phyloP scores from a whole-genome alignment of 1,284 basidiomycete genomes.

The Sanguinoderma infundibulare region DNA sequence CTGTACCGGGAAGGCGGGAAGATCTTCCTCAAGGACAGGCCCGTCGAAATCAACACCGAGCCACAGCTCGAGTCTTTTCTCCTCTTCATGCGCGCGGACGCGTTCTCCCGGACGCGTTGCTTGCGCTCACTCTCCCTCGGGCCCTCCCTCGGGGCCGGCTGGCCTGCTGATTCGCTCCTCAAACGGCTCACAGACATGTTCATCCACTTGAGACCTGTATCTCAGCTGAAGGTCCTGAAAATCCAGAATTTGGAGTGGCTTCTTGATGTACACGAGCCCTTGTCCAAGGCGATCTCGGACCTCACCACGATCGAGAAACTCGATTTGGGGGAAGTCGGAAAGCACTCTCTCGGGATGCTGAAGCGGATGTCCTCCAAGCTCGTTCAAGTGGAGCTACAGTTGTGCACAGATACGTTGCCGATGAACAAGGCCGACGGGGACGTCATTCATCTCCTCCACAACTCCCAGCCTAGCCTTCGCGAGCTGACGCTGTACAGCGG shows the following conservation, averaged over 20 bases:
- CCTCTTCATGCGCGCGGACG: neutral
- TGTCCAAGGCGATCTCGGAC: neutral
- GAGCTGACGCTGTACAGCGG: neutral
- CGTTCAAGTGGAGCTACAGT: neutral
- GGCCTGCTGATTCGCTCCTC: neutral
- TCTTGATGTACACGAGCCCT: neutral
- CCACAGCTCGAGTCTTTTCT: neutral
- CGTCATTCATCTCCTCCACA: neutral
- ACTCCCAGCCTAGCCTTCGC: neutral
- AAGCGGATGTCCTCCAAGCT: neutral
- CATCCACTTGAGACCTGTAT: neutral
- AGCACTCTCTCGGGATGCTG: neutral
- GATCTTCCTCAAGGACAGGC: neutral
- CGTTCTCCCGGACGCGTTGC: neutral
- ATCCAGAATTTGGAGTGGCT: neutral
- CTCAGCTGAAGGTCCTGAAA: neutral
- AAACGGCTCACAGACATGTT: neutral
- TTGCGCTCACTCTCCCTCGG: neutral
- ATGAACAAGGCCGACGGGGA: neutral
- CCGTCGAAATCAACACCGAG: neutral
- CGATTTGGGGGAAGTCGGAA: neutral
- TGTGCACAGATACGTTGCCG: neutral
- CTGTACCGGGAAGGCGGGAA: neutral
- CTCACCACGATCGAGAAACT: neutral
- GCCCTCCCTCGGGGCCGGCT: neutral